A percentile compares a stretch with the other conserved stretches of the same genome.
These are phyloP conservation scores for Gossypium lobatum DNA, from an alignment of 441 rosid species.

Conservation along the genomic window DNA sequence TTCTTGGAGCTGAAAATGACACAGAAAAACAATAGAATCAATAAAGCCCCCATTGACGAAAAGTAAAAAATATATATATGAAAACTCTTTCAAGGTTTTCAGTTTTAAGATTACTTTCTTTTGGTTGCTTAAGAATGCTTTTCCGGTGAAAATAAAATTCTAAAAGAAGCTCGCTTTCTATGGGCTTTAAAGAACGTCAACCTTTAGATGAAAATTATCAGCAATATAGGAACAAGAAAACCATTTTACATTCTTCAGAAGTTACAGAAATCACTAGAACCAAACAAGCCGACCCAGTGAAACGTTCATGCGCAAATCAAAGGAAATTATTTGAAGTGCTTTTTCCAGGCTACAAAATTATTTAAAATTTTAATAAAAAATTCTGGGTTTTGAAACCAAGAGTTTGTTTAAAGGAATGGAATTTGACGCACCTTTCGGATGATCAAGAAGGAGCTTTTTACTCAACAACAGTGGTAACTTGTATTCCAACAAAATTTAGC, in stretches of 20 bases:
- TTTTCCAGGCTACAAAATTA: too few species aligned
- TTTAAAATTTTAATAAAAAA: too few species aligned
- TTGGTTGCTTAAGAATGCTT: too few species aligned
- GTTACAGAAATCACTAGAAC: neutral
- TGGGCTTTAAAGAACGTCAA: too few species aligned
- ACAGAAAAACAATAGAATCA: too few species aligned
- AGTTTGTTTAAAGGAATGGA: conserved; percentile 26
- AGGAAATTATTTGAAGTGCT: neutral
- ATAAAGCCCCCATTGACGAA: too few species aligned
- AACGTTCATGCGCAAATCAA: neutral
- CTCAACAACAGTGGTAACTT: conserved; percentile 62
- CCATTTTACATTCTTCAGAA: neutral
- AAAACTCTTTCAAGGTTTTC: too few species aligned
- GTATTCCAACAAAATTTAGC: conserved; percentile 49
- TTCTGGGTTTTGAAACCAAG: conserved; percentile 21
- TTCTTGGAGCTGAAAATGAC: too few species aligned
- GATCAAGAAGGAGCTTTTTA: conserved; percentile 41
- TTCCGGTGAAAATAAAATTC: too few species aligned
- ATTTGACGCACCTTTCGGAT: conserved; percentile 45
- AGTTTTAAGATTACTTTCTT: too few species aligned
- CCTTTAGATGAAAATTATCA: neutral
- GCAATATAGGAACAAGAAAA: neutral
- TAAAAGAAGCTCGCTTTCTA: too few species aligned
- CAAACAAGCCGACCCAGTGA: neutral
- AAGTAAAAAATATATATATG: too few species aligned